phyloP scores from a whole-genome alignment of 2,329 filamentous ascomycete genomes.

The Alternaria arbusti region DNA sequence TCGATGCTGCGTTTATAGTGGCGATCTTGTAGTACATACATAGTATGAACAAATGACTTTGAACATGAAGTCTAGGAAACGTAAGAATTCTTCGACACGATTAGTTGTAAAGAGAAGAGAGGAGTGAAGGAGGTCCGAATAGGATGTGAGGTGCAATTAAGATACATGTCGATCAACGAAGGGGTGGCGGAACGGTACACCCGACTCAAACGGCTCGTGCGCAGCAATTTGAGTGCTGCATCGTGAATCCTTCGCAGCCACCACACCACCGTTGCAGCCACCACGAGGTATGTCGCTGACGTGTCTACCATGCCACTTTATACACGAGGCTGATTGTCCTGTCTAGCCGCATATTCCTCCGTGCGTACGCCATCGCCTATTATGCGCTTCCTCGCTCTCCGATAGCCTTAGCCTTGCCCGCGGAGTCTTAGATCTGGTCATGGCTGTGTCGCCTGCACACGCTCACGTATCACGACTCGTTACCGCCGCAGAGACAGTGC shows the following conservation, averaged over 20 bases:
- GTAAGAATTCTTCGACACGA: neutral
- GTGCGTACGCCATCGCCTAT: neutral
- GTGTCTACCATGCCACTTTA: neutral
- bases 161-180: conserved; percentile 24
- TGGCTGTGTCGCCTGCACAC: conserved; percentile 6
- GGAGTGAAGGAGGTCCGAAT: neutral
- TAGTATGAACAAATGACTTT: neutral
- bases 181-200: conserved; percentile 15
- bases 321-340: neutral
- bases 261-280: conserved; percentile 17
- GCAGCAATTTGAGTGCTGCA: conserved; percentile 21
- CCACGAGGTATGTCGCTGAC: conserved; percentile 11
- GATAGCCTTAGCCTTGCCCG: conserved; percentile 3
- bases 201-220: conserved; percentile 19
- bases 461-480: neutral
- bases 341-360: neutral
- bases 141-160: conserved; percentile 29
- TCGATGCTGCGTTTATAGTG: neutral
- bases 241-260: conserved; percentile 30
- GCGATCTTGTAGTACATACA: neutral
- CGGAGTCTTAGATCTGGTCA: conserved; percentile 1
- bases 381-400: conserved; percentile 13
- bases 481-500: neutral
- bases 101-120: neutral
- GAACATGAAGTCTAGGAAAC: neutral